These are phyloP conservation scores for Rubus idaeus DNA, from an alignment of 306 rosid genomes.

Conservation along the genomic window DNA sequence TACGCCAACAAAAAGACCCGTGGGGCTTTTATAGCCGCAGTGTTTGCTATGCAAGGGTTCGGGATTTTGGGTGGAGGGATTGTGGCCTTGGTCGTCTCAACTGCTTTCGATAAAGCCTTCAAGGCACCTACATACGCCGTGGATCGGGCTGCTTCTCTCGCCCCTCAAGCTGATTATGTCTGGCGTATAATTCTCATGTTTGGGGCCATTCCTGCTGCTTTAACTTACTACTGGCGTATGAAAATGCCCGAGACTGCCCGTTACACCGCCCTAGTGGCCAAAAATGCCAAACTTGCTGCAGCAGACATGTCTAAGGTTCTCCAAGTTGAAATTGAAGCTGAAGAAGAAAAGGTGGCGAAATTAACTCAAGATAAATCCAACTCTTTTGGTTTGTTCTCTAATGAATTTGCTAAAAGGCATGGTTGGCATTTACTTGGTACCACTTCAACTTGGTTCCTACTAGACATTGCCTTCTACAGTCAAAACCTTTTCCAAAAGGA, in stretches of 20 bases:
- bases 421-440: conserved; percentile 83
- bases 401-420: conserved; percentile 54
- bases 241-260: conserved; percentile 95
- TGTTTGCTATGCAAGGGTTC: conserved; percentile 94
- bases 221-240: conserved; percentile 94
- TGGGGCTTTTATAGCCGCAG: conserved; percentile 88
- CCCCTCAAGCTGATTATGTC: conserved; percentile 56
- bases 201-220: conserved; percentile 66
- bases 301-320: conserved; percentile 78
- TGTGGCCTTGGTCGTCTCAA: conserved; percentile 53
- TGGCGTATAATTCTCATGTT: conserved; percentile 80
- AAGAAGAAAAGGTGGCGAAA: conserved; percentile 41
- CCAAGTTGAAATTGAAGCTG: conserved; percentile 57
- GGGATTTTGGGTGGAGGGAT: conserved; percentile 83
- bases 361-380: conserved; percentile 6
- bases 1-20: conserved; percentile 90
- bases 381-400: conserved; percentile 57
- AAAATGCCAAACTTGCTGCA: conserved; percentile 70
- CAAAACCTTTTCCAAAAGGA: conserved; percentile 93
- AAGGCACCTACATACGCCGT: conserved; percentile 44
- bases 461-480: conserved; percentile 89
- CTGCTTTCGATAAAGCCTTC: conserved; percentile 48
- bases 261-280: conserved; percentile 79
- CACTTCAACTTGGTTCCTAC: conserved; percentile 67
- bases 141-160: conserved; percentile 24